Conservation (phyloP, 305 asterid species). For the Lippia alba region DNA sequence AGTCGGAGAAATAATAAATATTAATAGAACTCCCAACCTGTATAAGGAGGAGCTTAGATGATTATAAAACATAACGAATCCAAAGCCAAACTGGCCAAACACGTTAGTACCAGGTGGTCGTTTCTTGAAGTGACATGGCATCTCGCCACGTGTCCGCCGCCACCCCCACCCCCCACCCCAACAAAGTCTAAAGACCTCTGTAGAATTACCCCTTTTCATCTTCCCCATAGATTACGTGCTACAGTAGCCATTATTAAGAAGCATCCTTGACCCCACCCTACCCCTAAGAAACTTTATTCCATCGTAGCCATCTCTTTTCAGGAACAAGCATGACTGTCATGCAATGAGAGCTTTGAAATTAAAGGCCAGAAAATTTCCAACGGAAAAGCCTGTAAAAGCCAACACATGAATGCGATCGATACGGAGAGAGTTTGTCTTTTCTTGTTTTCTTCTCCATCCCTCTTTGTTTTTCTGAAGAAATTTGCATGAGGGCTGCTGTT, state of each 20-base stretch:
- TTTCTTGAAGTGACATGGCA: background rate
- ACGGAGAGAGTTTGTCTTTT: conserved; percentile 32
- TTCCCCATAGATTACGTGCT: conserved; percentile 39
- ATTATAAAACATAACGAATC: too few species aligned
- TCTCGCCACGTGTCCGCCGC: conserved; percentile 43
- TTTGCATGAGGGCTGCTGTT: conserved; percentile 20
- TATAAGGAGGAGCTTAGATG: too few species aligned
- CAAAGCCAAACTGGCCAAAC: background rate
- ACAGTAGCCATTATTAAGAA: conserved; percentile 43
- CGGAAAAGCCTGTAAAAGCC: conserved; percentile 26
- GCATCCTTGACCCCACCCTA: conserved; percentile 32
- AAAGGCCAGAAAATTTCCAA: conserved; percentile 4
- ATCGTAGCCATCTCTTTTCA: conserved; percentile 47
- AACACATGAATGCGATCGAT: conserved; percentile 26
- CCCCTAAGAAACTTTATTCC: conserved; percentile 33
- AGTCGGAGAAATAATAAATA: too few species aligned
- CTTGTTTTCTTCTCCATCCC: background rate
- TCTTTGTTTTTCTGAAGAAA: too few species aligned
- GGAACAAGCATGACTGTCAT: conserved; percentile 47
- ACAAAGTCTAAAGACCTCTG: background rate
- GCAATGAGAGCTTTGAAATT: conserved; percentile 46
- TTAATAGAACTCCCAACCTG: too few species aligned
- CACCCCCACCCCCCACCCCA: conserved; percentile 14
- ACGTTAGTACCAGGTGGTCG: conserved; percentile 14
- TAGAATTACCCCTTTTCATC: conserved; percentile 26